Evolutionary conservation across 2,329 filamentous ascomycete genomes (phyloP).

Genomic region (Penicillium sp.): DNA sequence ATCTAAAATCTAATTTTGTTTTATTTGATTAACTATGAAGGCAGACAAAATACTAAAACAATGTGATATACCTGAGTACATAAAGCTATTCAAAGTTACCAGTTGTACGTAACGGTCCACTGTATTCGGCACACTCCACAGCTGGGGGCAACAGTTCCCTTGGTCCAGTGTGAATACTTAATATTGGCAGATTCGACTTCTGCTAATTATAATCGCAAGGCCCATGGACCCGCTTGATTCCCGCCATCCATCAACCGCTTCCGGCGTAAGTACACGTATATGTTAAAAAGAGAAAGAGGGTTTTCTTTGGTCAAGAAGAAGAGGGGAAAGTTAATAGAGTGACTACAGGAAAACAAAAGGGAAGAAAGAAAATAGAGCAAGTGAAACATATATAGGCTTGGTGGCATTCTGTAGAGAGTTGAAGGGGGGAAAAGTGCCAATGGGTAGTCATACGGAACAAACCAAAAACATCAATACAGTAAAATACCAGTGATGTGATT

Average conservation of each 20-base stretch:
- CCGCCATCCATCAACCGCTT: conserved; percentile 17
- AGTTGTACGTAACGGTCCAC: background rate
- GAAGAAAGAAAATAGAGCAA: background rate
- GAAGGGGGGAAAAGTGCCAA: background rate
- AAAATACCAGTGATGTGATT: background rate
- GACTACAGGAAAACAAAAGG: background rate
- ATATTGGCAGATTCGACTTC: background rate
- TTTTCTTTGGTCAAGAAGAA: background rate
- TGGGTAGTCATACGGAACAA: conserved; percentile 1
- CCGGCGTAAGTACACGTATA: conserved; percentile 8
- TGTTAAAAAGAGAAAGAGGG: background rate
- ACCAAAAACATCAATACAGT: background rate
- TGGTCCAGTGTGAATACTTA: conserved; percentile 1
- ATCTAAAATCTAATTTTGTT: background rate
- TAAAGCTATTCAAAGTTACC: background rate
- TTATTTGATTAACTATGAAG: background rate
- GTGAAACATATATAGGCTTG: background rate
- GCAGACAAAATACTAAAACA: background rate
- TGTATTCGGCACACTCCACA: conserved; percentile 7
- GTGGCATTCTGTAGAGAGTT: background rate
- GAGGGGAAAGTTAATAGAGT: background rate
- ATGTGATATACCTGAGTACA: background rate
- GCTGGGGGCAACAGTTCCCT: conserved; percentile 12
- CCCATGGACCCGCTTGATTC: conserved; percentile 10
- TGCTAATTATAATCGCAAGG: background rate